Evolutionary conservation across 1,284 basidiomycete species (phyloP).

Genomic region (Exsudoporus floridanus): DNA sequence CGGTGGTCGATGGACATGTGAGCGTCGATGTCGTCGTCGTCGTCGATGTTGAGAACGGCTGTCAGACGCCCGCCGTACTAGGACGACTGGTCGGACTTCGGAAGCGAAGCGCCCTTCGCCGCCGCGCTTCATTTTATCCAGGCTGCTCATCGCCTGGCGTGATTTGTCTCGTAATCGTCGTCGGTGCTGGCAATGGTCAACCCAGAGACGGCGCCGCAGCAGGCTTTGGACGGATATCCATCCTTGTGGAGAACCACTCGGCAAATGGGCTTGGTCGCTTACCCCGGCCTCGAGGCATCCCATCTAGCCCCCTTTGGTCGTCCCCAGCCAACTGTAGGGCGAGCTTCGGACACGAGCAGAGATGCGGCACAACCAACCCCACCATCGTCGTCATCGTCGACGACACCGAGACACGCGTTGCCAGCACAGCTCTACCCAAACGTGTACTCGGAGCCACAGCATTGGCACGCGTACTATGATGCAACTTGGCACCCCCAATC

Average conservation of each 20-base stretch:
- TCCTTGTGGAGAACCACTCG: background rate
- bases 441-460: conserved; percentile 2
- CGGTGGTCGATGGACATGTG: conserved; percentile 24
- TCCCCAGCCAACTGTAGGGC: background rate
- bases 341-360: background rate
- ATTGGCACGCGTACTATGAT: conserved; percentile 4
- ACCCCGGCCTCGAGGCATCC: background rate
- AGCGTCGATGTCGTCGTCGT: conserved; percentile 9
- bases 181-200: conserved; percentile 6
- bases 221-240: background rate
- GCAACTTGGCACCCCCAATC: conserved; percentile 1
- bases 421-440: background rate
- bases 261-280: background rate
- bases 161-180: background rate
- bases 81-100: conserved; percentile 25
- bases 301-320: background rate
- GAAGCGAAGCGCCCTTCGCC: conserved; percentile 9
- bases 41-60: conserved; percentile 5
- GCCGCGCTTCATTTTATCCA: background rate
- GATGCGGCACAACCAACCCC: background rate
- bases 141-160: background rate
- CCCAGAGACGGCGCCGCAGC: background rate
- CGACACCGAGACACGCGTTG: background rate
- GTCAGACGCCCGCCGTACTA: background rate
- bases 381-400: background rate